These are phyloP conservation scores for Arxiozyma heterogenica DNA, from an alignment of 1,139 yeast species.

Conservation along the genomic window DNA sequence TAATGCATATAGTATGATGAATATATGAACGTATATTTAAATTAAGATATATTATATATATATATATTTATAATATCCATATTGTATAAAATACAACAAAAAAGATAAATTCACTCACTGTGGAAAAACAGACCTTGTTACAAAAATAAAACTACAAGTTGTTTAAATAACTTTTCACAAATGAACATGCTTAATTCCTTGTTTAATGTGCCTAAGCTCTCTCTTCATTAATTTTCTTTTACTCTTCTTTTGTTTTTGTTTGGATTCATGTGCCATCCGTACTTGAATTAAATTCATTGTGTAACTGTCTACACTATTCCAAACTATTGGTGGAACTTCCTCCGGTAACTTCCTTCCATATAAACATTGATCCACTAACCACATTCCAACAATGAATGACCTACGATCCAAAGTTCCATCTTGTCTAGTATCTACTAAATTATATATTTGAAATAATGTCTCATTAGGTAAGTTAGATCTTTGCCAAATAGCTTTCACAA, in stretches of 20 bases:
- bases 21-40: conserved; percentile 1
- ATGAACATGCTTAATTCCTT: conserved; percentile 18
- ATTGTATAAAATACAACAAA: neutral
- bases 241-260: conserved; percentile 22
- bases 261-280: conserved; percentile 20
- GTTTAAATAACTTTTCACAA: neutral
- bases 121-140: neutral
- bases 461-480: conserved; percentile 64
- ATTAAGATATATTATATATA: neutral
- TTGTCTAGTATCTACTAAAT: conserved; percentile 61
- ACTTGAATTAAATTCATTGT: conserved; percentile 25
- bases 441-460: conserved; percentile 62
- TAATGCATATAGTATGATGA: conserved; percentile 21
- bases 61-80: neutral
- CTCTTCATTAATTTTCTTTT: conserved; percentile 21
- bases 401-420: conserved; percentile 75
- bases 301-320: conserved; percentile 52
- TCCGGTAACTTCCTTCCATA: conserved; percentile 86
- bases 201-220: conserved; percentile 27
- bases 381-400: conserved; percentile 86
- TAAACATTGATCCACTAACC: conserved; percentile 92
- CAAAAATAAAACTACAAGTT: neutral
- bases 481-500: conserved; percentile 72
- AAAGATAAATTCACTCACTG: neutral
- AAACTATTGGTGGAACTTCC: conserved; percentile 45